phyloP scores from a whole-genome alignment of 2,329 filamentous ascomycete species.

The Trichoderma asperellum region DNA sequence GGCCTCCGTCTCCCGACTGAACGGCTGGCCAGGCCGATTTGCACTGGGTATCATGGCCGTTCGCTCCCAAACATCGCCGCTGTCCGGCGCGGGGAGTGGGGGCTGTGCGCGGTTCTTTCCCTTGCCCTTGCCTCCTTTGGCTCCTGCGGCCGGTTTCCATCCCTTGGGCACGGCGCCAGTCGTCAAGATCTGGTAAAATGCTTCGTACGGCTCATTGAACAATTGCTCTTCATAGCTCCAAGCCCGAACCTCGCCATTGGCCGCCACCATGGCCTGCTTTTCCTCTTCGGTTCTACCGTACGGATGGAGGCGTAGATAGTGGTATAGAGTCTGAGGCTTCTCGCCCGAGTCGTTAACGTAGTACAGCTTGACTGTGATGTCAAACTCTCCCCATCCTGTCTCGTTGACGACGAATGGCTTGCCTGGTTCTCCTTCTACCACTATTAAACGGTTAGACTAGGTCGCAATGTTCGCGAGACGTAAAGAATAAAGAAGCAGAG shows the following conservation, averaged over 20 bases:
- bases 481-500: background rate
- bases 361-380: slow-evolving; percentile 92
- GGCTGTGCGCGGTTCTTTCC: slow-evolving; percentile 48
- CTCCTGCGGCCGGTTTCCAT: slow-evolving; percentile 50
- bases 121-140: slow-evolving; percentile 59
- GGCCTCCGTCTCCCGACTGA: slow-evolving; percentile 71
- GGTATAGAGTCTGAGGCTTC: slow-evolving; percentile 94
- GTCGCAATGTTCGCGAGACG: background rate
- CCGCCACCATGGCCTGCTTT: slow-evolving; percentile 61
- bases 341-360: slow-evolving; percentile 86
- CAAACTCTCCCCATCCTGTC: slow-evolving; percentile 98
- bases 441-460: slow-evolving; percentile 38
- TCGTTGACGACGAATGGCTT: slow-evolving; percentile 82
- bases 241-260: slow-evolving; percentile 68
- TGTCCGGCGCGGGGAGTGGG: slow-evolving; percentile 43
- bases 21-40: slow-evolving; percentile 70
- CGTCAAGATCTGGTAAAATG: slow-evolving; percentile 87
- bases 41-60: slow-evolving; percentile 75
- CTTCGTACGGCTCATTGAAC: slow-evolving; percentile 95
- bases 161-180: slow-evolving; percentile 64
- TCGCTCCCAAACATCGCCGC: slow-evolving; percentile 63
- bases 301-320: slow-evolving; percentile 87
- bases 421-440: slow-evolving; percentile 71
- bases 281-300: slow-evolving; percentile 82
- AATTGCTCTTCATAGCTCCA: slow-evolving; percentile 93